Evolutionary conservation across 129 eudicot species (phyloP).

Genomic region (Escallonia herrerae): DNA sequence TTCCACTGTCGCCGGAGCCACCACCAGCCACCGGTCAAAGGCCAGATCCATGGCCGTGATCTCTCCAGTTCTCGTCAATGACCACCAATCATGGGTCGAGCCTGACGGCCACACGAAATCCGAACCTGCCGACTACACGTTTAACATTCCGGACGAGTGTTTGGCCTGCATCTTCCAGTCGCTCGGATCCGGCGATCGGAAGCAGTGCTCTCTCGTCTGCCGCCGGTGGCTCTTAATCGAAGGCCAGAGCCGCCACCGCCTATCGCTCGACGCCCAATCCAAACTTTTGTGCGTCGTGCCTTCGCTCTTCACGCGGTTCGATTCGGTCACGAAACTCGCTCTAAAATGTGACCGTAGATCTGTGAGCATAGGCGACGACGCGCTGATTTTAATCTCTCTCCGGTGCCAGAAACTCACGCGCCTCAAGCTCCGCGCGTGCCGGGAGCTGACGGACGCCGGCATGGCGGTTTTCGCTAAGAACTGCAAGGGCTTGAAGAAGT

Average conservation of each 20-base stretch:
- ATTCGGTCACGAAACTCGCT: constrained; percentile 52
- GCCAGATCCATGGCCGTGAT: constrained; percentile 17
- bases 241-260: constrained; percentile 58
- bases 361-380: constrained; percentile 44
- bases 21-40: constrained; percentile 10
- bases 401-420: constrained; percentile 43
- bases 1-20: constrained; percentile 34
- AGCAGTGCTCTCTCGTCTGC: constrained; percentile 50
- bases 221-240: constrained; percentile 57
- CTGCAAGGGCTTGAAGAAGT: constrained; percentile 46
- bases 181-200: constrained; percentile 54
- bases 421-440: constrained; percentile 55
- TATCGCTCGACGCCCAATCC: constrained; percentile 45
- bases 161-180: constrained; percentile 50
- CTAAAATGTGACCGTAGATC: constrained; percentile 59
- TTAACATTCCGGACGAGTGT: constrained; percentile 48
- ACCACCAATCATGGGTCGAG: not conserved
- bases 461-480: constrained; percentile 37
- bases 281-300: constrained; percentile 23
- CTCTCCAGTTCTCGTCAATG: not conserved
- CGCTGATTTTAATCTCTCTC: constrained; percentile 33
- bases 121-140: constrained; percentile 9
- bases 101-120: too few species aligned
- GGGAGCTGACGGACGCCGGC: constrained; percentile 43
- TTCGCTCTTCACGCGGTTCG: constrained; percentile 38